phyloP scores from a whole-genome alignment of 495 filamentous ascomycete species.

The Penicillium riverlandense region DNA sequence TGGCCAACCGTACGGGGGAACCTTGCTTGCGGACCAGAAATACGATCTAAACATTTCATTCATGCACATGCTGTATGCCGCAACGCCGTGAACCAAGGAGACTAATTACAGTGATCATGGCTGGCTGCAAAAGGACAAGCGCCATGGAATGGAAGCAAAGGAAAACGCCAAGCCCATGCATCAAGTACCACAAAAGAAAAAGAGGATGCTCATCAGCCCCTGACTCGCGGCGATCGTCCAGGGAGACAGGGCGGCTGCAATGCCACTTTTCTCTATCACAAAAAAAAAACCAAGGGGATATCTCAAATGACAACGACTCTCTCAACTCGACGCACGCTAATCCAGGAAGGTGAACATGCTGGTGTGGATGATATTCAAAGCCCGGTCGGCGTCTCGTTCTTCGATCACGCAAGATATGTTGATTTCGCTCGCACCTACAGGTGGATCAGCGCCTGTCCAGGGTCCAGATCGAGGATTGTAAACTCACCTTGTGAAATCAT shows the following conservation, averaged over 20 bases:
- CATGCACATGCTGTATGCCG: background rate
- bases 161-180: conserved; percentile 15
- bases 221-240: no score
- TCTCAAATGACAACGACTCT: conserved; percentile 19
- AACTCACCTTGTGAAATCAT: conserved; percentile 91
- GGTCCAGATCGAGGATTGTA: background rate
- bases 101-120: no score
- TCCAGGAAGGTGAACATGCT: conserved; percentile 69
- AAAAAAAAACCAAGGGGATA: conserved; percentile 12
- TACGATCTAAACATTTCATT: conserved; percentile 2
- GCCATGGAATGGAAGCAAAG: background rate
- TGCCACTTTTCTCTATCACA: conserved; percentile 11
- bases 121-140: conserved; percentile 1
- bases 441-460: background rate
- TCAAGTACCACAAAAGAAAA: conserved; percentile 5
- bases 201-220: no score
- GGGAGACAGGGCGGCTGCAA: no score
- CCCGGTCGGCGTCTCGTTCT: conserved; percentile 78
- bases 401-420: conserved; percentile 98
- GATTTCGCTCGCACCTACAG: conserved; percentile 88
- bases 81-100: background rate
- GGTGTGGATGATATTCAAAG: conserved; percentile 91
- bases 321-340: conserved; percentile 14
- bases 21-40: conserved; percentile 5
- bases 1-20: background rate